These are phyloP conservation scores for Xylariaceae sp. DNA, from an alignment of 2,329 filamentous ascomycete genomes.

Conservation along the genomic window DNA sequence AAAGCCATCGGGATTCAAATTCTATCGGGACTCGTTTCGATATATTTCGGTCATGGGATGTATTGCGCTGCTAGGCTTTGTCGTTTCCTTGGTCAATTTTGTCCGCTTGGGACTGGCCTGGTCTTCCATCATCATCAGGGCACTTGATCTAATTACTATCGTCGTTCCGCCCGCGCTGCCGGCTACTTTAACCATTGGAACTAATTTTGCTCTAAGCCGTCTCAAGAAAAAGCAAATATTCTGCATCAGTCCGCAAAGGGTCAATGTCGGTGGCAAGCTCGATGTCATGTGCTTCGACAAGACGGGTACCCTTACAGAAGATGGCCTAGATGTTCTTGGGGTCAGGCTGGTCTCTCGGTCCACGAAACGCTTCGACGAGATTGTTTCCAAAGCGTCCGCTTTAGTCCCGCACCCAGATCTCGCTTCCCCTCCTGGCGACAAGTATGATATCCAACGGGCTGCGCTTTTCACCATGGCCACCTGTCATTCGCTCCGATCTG, in stretches of 20 bases:
- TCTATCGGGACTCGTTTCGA: conserved; percentile 94
- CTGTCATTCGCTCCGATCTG: conserved; percentile 81
- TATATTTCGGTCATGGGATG: conserved; percentile 96
- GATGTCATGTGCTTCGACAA: conserved; percentile 98
- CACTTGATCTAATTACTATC: conserved; percentile 93
- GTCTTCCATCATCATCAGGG: conserved; percentile 87
- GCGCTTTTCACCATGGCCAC: conserved; percentile 94
- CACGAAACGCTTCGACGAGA: conserved; percentile 62
- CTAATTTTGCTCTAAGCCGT: conserved; percentile 84
- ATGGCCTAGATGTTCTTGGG: conserved; percentile 89
- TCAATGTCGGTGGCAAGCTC: conserved; percentile 93
- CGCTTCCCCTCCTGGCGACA: conserved; percentile 28
- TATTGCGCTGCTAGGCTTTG: conserved; percentile 79
- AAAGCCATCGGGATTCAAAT: conserved; percentile 97
- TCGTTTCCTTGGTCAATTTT: conserved; percentile 91
- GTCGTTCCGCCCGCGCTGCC: conserved; percentile 93
- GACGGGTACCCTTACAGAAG: conserved; percentile 95
- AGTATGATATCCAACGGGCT: conserved; percentile 42
- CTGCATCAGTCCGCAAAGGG: conserved; percentile 93
- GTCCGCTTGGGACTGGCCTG: conserved; percentile 74
- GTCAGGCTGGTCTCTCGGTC: conserved; percentile 68
- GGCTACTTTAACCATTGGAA: conserved; percentile 92
- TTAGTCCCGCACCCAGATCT: conserved; percentile 45
- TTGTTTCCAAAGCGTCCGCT: conserved; percentile 60
- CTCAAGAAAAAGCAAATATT: conserved; percentile 89